phyloP scores from a whole-genome alignment of 75 land plant species.

The Selaginella moellendorffii region DNA sequence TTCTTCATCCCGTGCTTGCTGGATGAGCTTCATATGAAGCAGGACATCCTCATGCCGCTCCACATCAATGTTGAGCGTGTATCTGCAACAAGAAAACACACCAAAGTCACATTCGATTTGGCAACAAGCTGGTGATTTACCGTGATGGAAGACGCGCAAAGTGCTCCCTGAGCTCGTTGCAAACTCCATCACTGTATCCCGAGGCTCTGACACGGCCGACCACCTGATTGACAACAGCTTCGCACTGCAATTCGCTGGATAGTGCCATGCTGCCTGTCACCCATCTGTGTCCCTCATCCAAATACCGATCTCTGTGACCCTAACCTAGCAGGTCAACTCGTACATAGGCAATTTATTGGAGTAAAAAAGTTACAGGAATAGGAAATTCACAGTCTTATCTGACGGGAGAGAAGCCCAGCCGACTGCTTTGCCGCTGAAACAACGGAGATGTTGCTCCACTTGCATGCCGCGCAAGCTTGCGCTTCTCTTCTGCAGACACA shows the following conservation, averaged over 20 bases:
- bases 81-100: no score
- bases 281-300: neutral
- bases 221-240: constrained; percentile 12
- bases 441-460: neutral
- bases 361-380: no score
- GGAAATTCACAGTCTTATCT: no score
- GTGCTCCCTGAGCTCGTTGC: constrained; percentile 19
- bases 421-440: neutral
- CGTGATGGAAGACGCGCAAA: constrained; percentile 16
- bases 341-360: no score
- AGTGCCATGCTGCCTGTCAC: constrained; percentile 6
- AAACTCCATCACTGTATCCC: constrained; percentile 19
- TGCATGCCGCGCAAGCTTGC: neutral
- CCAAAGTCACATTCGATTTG: no score
- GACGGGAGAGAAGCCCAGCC: neutral
- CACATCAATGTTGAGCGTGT: constrained; percentile 19
- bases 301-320: no score
- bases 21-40: constrained; percentile 21
- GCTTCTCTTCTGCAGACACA: neutral
- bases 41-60: constrained; percentile 25
- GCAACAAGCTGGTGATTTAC: no score
- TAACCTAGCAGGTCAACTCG: no score
- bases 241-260: neutral
- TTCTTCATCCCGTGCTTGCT: constrained; percentile 14
- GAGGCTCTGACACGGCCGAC: constrained; percentile 13